A percentile compares a stretch with the other conserved stretches of the same genome.
Evolutionary conservation across 495 filamentous ascomycete species (phyloP).

Genomic region (Penicillium roqueforti): DNA sequence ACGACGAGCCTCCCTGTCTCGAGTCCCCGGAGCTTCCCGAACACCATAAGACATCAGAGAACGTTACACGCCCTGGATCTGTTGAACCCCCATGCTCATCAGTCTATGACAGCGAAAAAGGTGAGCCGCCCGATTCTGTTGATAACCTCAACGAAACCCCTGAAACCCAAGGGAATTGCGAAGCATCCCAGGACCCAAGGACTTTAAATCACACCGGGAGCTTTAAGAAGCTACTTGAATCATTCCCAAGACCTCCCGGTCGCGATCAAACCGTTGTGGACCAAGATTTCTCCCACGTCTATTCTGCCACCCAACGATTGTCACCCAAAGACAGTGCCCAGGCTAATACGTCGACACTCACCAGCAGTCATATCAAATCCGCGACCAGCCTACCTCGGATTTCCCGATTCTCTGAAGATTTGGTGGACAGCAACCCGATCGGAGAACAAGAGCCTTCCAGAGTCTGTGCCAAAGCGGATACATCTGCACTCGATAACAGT

Average conservation of each 20-base stretch:
- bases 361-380: not conserved
- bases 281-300: not conserved
- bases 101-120: not conserved
- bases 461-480: not conserved
- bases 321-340: not conserved
- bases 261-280: not conserved
- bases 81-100: not conserved
- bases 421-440: not conserved
- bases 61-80: not conserved
- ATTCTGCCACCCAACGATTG: not conserved
- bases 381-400: not conserved
- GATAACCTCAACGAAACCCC: not conserved
- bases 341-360: not conserved
- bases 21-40: not conserved
- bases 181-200: not conserved
- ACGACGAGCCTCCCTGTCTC: not conserved
- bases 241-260: slow-evolving; percentile 1
- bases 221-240: not conserved
- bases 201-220: no score
- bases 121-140: not conserved
- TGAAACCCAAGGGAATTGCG: not conserved
- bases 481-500: not conserved
- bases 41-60: not conserved
- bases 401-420: not conserved
- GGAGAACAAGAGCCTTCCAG: not conserved